Evolutionary conservation across 1,284 basidiomycete species (phyloP).

Genomic region (Pseudozyma pruni): DNA sequence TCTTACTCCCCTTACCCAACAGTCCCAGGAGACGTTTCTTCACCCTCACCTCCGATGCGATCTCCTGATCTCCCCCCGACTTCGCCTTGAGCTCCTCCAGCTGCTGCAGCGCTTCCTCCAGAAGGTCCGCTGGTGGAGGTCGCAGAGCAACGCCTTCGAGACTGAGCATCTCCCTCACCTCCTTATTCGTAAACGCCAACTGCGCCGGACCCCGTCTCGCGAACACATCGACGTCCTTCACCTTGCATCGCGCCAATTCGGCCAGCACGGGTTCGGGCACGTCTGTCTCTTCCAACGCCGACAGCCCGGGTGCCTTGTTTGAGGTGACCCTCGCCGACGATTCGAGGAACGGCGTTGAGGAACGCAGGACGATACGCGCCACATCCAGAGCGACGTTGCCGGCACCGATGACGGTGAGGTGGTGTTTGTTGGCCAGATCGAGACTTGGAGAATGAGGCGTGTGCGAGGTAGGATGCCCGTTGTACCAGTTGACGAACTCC

Average conservation of each 20-base stretch:
- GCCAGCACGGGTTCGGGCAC: slow-evolving; percentile 81
- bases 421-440: slow-evolving; percentile 72
- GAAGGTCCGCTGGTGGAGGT: slow-evolving; percentile 65
- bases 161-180: slow-evolving; percentile 87
- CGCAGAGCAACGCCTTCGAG: slow-evolving; percentile 79
- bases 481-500: slow-evolving; percentile 96
- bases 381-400: slow-evolving; percentile 97
- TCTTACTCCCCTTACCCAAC: slow-evolving; percentile 77
- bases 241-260: slow-evolving; percentile 74
- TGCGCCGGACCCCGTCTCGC: slow-evolving; percentile 88
- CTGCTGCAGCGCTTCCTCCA: slow-evolving; percentile 62
- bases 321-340: slow-evolving; percentile 14
- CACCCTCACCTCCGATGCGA: slow-evolving; percentile 66
- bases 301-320: slow-evolving; percentile 67
- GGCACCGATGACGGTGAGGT: slow-evolving; percentile 89
- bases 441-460: slow-evolving; percentile 62
- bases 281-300: slow-evolving; percentile 79
- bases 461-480: slow-evolving; percentile 78
- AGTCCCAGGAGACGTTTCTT: slow-evolving; percentile 73
- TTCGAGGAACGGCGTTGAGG: slow-evolving; percentile 43
- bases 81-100: slow-evolving; percentile 42
- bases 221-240: slow-evolving; percentile 83
- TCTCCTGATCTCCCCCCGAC: slow-evolving; percentile 14
- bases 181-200: slow-evolving; percentile 92
- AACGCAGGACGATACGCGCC: slow-evolving; percentile 83